Evolutionary conservation across 352 stramenopile genomes (phyloP), one percentile per base, ranked within the genome.

Genomic region (Globisporangium spinosum): DNA sequence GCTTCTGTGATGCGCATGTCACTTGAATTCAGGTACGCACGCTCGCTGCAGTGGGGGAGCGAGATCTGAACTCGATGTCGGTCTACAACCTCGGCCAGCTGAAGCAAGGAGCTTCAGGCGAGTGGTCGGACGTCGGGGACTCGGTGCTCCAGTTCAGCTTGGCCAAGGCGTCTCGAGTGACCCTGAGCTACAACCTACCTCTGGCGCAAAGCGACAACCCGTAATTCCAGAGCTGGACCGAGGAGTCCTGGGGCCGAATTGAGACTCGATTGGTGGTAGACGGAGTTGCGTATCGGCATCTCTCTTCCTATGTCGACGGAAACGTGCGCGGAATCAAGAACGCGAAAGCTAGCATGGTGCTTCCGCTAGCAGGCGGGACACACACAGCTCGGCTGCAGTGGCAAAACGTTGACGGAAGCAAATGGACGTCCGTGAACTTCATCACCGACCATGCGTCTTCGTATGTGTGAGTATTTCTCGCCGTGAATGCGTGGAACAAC

Each of bases 91-190:
- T 90, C 22, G 64, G 81, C 9, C 73, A 86, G 43, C 82, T 76
- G 60, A 54, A 77, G 7, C 55, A 73, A 40, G 25, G 63, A 15
- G 62, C 77, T 32, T 43, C 77, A 1, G 72, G 76, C 3, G 65
- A 85, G 7, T 94, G 86, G 86, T 94, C 83, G 1, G 83, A 92
- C 57, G 86, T 94, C 22, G 86, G 86, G 20, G 78, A 91, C 57
- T 92, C 86, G 17, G 73, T 92, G 10, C 77, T 92, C n/a, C 76
- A 90, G 25, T 94, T 94, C 55, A 79, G 67, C 2, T 65, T 94
- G 12, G 74, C 80, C 9, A 85, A 81, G 10, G 70, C 73, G 32
- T 85, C 81, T 1, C 77, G 73, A 58, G 84, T 91, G 8, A 82
- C 74, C 0, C 68, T 94, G n/a, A 88, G 78, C 59, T 94, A 94